phyloP scores from a whole-genome alignment of 257 asterid species.

The Paraleonurus japonicus region DNA sequence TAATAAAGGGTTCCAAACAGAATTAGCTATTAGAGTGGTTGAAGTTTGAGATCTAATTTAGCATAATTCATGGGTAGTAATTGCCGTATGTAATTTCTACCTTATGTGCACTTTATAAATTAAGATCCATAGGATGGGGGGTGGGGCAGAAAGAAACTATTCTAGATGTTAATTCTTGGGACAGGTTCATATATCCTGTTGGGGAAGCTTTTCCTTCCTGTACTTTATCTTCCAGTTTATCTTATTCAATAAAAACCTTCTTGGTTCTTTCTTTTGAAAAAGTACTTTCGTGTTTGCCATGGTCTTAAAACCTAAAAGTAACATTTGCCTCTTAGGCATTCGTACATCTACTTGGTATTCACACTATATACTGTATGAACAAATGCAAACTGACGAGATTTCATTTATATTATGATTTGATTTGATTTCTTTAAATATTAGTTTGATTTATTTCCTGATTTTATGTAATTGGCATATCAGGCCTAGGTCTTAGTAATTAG shows the following conservation, averaged over 20 bases:
- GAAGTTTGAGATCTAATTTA: neutral
- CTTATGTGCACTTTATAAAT: neutral
- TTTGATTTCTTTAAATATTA: too few relatives aligned
- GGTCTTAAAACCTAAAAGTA: slow-evolving; percentile 4
- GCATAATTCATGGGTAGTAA: neutral
- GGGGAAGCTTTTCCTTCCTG: neutral
- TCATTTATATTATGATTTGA: too few relatives aligned
- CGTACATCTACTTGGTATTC: slow-evolving; percentile 7
- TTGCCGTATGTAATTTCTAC: neutral
- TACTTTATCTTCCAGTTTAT: neutral
- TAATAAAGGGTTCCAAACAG: neutral
- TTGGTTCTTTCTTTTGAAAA: neutral
- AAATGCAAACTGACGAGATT: neutral
- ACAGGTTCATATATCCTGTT: neutral
- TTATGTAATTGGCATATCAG: too few relatives aligned
- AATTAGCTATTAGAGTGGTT: neutral
- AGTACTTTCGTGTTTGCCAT: neutral
- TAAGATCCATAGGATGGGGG: neutral
- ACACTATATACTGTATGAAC: neutral
- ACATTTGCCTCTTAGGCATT: neutral
- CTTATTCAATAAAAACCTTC: neutral
- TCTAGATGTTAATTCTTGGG: neutral
- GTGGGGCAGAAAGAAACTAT: neutral
- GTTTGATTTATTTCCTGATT: too few relatives aligned
- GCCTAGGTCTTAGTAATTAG: too few relatives aligned